Conservation (phyloP, 768 basidiomycete species). For the Phlebiopsis gigantea region DNA sequence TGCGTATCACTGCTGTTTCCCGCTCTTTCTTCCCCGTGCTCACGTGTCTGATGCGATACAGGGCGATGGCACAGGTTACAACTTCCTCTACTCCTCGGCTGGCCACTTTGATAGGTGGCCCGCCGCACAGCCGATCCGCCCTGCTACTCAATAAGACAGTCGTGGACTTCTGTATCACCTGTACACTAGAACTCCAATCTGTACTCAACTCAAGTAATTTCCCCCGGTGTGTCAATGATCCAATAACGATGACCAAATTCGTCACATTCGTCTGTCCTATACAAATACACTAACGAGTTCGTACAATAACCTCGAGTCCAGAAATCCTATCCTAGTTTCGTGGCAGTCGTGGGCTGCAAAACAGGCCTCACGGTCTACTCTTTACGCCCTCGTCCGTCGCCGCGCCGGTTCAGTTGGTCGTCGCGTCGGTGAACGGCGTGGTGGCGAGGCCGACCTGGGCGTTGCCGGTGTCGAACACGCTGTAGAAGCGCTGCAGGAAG, state of each 20-base stretch:
- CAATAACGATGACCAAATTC: too few relatives aligned
- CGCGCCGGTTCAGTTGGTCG: conserved; percentile 19
- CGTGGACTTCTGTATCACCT: background rate
- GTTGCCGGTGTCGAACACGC: conserved; percentile 31
- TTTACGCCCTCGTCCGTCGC: background rate
- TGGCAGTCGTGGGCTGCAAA: background rate
- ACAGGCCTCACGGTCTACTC: background rate
- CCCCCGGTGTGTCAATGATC: too few relatives aligned
- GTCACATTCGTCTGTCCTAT: background rate
- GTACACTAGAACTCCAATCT: too few relatives aligned
- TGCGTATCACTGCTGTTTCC: conserved; percentile 18
- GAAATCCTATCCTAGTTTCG: background rate
- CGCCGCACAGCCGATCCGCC: conserved; percentile 17
- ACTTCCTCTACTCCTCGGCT: conserved; percentile 9
- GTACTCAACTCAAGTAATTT: too few relatives aligned
- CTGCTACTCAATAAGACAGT: background rate
- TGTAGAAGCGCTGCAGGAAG: conserved; percentile 61
- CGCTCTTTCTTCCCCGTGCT: background rate
- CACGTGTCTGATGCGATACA: conserved; percentile 8
- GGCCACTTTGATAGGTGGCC: conserved; percentile 26
- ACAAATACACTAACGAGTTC: background rate
- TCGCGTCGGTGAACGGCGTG: conserved; percentile 28
- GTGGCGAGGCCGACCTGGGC: conserved; percentile 29
- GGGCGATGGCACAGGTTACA: conserved; percentile 20
- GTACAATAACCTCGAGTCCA: background rate